Evolutionary conservation across 2,329 filamentous ascomycete species (phyloP), one percentile per base, ranked within the genome.

Genomic region (Lasiodiplodia sp.): DNA sequence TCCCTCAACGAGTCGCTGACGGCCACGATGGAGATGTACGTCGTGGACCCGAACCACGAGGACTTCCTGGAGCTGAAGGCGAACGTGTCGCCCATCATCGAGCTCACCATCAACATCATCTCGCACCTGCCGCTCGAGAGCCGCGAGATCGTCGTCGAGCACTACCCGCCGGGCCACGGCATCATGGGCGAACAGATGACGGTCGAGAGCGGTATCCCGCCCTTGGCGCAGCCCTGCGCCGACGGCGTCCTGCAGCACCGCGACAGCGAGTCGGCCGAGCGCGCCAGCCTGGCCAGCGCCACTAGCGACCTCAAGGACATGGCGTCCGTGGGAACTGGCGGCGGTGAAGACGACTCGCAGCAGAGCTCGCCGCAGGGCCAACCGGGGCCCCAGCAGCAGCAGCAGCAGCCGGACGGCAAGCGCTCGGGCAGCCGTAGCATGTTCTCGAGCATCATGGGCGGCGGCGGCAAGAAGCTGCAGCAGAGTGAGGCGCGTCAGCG

Each of bases 1-100:
- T 75, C 76, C 51, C 77, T 97, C 69, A 92, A 91, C 34, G 88
- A 89, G 67, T 87, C 88, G 74, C 86, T 92, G 16, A 91, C 93
- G 11, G 88, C 87, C 4, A 89, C 87, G 37, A 82, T 99, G 40
- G 89, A 90, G 70, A 88, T 91, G 75, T 90, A 92, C 75, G 85
- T 98, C 60, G 86, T 88, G 68, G 91, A 92, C 12, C 93, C 94
- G 1, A 87, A 92, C 0, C 92, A 93, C 0, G 82, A 90, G 1
- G 94, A 94, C 10, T 64, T 64, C 31, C 23, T 52, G 47, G 60
- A 64, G 47, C 87, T 98, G n/a, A 91, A 95, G 72, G 94, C 93
- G 64, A 94, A 93, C 71, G 92, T 94, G 2, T 90, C 91, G 67
- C 97, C 96, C 90, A 98, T 99, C 78, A 87, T 97, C 67, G 94